Base-by-base conservation (phyloP, 257 asterid genomes). In the Knoxia roxburghii region DNA sequence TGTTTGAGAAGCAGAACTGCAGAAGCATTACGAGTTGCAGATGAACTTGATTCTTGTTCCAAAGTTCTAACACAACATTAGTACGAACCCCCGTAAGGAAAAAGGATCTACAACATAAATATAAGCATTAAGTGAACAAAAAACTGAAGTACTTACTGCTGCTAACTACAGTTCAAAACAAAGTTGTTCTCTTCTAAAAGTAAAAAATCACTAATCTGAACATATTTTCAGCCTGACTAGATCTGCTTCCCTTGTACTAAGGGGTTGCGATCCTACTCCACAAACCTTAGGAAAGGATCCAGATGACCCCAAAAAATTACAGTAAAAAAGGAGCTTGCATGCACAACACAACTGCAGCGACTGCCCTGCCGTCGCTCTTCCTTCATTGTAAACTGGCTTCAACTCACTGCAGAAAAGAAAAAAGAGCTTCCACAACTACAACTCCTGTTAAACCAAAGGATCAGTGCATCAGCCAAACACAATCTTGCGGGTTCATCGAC, bases 381-480 rank as follows among this genome's bases (percentile, higher is more conserved):
- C 33, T 4, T 33, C 61, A 18, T 69, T 59, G 26, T 26, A 45
- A 35, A 50, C 29, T 48, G 9, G 52, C 55, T 27, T 69, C 33
- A 26, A 39, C n/a, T 32, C 5, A 35, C 65, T 27, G 58, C 39
- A n/a, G 20, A 21, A 61, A n/a, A n/a, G n/a, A n/a, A n/a, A n/a
- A 54, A 43, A 30, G 7, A 50, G 23, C 61, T 59, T 58, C 32
- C 17, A 18, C 20, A 68, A 45, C 80, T 81, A 73, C 49, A 62
- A 68, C 35, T 74, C 82, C 78, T 78, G 80, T 61, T 53, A 17
- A 55, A 58, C 20, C 26, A 67, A 61, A n/a, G 5, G 2, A 13
- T 10, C 4, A 54, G 23, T 27, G 26, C 50, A 21, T 53, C 30
- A 43, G 51, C 10, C 41, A 46, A 14, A 30, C 18, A 7, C 18